phyloP scores from a whole-genome alignment of 208 protist species.

The Blechomonas ayalai region DNA sequence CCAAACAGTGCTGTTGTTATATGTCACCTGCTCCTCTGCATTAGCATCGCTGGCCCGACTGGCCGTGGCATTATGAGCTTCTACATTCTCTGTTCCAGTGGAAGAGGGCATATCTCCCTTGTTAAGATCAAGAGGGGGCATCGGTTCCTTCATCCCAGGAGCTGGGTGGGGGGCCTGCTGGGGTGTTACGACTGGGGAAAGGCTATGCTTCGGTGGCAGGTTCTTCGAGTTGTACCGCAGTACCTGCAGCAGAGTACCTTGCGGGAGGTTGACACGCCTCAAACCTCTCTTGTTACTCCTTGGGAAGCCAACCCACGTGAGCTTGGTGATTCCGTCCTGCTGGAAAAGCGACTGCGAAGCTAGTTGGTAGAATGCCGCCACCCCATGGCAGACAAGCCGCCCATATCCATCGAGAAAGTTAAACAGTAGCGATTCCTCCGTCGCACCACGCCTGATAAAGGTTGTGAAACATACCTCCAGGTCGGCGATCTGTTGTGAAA shows the following conservation, averaged over 20 bases:
- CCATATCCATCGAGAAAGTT: conserved; percentile 83
- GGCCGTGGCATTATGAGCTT: not conserved
- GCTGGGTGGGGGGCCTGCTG: conserved; percentile 16
- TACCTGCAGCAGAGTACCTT: conserved; percentile 43
- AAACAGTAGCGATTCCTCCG: conserved; percentile 50
- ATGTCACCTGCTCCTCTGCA: not conserved
- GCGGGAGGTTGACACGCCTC: conserved; percentile 27
- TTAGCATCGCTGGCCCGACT: not conserved
- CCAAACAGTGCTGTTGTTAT: not conserved
- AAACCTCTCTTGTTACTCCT: conserved; percentile 22
- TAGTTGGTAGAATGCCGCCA: conserved; percentile 75
- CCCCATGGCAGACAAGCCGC: conserved; percentile 77
- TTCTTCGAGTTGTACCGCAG: conserved; percentile 45
- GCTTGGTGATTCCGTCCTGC: conserved; percentile 44
- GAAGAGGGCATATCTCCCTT: not conserved
- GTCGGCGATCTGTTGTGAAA: conserved; percentile 71
- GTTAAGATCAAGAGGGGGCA: conserved; percentile 35
- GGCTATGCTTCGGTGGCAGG: conserved; percentile 27
- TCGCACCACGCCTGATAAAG: conserved; percentile 36
- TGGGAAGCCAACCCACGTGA: conserved; percentile 57
- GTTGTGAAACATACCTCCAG: conserved; percentile 55
- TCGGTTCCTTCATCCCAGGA: conserved; percentile 17
- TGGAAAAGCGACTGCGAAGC: conserved; percentile 46
- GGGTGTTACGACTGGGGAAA: conserved; percentile 40
- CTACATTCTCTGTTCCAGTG: not conserved